A percentile compares a stretch with the other conserved stretches of the same genome.
Evolutionary conservation across 352 stramenopile species (phyloP).

Genomic region (Aphanomyces euteiches): DNA sequence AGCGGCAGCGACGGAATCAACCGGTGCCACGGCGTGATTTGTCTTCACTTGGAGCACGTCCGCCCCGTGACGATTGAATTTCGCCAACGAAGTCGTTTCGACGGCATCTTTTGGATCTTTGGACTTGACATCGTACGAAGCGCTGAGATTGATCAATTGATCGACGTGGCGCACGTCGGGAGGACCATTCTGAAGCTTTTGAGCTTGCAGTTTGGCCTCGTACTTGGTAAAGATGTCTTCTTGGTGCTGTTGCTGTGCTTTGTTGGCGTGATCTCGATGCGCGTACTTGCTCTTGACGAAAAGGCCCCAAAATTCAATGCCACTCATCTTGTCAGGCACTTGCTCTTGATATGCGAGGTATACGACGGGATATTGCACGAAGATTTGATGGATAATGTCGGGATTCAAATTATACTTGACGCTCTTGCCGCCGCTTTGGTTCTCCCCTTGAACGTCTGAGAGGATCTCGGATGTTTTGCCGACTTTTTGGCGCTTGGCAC

Average conservation of each 20-base stretch:
- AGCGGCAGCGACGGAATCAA: slow-evolving; percentile 40
- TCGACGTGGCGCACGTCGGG: not conserved
- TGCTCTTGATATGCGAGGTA: slow-evolving; percentile 80
- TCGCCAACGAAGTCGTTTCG: slow-evolving; percentile 69
- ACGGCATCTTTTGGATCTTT: slow-evolving; percentile 46
- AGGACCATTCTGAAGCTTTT: not conserved
- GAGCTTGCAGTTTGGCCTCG: not conserved
- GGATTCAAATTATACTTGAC: slow-evolving; percentile 89
- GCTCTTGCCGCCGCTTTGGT: slow-evolving; percentile 62
- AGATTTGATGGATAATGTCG: slow-evolving; percentile 87
- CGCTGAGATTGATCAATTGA: slow-evolving; percentile 41
- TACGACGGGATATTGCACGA: slow-evolving; percentile 84
- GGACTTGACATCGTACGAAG: slow-evolving; percentile 5
- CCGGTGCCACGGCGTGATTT: slow-evolving; percentile 31
- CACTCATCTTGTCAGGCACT: slow-evolving; percentile 85
- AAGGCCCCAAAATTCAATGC: slow-evolving; percentile 83
- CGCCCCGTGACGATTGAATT: slow-evolving; percentile 81
- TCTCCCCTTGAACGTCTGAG: slow-evolving; percentile 71
- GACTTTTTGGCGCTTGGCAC: slow-evolving; percentile 80
- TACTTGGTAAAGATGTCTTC: slow-evolving; percentile 31
- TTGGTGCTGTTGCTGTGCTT: slow-evolving; percentile 38
- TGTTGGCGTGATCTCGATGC: slow-evolving; percentile 48
- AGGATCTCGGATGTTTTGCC: slow-evolving; percentile 81
- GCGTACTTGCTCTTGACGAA: slow-evolving; percentile 90
- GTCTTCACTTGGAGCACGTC: slow-evolving; percentile 79